Evolutionary conservation across 1,284 basidiomycete species (phyloP).

Genomic region (Apiotrichum siamense): DNA sequence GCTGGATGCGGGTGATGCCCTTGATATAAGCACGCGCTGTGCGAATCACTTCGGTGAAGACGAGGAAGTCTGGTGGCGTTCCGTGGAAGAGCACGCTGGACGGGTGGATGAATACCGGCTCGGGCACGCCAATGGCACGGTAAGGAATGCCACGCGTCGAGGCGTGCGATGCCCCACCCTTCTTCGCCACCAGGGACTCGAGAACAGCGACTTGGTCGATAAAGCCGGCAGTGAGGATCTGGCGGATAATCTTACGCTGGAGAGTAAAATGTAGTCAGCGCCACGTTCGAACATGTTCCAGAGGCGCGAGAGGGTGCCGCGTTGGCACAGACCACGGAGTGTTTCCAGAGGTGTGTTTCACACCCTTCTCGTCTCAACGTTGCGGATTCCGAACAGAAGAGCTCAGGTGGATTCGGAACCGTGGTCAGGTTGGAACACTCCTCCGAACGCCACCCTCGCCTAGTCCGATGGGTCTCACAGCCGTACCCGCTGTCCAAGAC

Average conservation of each 20-base stretch:
- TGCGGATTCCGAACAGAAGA: no score
- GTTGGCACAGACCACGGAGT: no score
- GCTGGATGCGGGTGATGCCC: constrained; percentile 80
- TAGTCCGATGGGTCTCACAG: no score
- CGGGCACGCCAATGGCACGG: constrained; percentile 68
- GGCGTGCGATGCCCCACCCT: constrained; percentile 56
- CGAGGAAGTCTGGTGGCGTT: constrained; percentile 78
- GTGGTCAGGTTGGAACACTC: no score
- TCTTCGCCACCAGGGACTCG: constrained; percentile 67
- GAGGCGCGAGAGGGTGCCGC: neutral
- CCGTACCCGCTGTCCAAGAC: no score
- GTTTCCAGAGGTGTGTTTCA: no score
- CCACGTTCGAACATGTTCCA: neutral
- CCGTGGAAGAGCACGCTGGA: constrained; percentile 67
- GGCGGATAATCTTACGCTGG: constrained; percentile 83
- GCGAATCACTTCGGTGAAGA: constrained; percentile 74
- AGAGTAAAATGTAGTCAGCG: constrained; percentile 7
- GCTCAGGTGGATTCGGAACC: no score
- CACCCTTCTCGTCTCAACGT: no score
- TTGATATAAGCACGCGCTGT: constrained; percentile 70
- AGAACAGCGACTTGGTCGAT: constrained; percentile 94
- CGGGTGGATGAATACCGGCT: constrained; percentile 91
- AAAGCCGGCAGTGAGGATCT: constrained; percentile 82
- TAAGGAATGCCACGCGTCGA: constrained; percentile 79
- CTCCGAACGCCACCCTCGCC: no score